phyloP scores from a whole-genome alignment of 345 rosid species.

The Euphorbia tirucalli region DNA sequence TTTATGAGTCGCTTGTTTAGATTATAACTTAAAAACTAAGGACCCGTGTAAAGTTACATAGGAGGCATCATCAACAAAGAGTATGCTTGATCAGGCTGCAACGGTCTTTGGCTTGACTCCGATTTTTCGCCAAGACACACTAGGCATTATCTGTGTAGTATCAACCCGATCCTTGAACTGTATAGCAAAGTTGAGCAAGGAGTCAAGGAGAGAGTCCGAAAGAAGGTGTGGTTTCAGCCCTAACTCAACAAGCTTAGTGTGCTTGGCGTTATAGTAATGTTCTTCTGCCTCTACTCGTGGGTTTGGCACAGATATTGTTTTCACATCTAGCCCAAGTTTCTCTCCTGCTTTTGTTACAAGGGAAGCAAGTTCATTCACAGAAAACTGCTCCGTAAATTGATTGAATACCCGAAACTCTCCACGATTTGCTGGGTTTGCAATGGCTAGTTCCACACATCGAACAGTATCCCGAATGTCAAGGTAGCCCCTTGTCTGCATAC shows the following conservation, averaged over 20 bases:
- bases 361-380: constrained; percentile 84
- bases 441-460: constrained; percentile 89
- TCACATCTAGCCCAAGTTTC: constrained; percentile 79
- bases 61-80: constrained; percentile 5
- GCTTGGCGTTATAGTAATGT: constrained; percentile 97
- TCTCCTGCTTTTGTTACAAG: constrained; percentile 82
- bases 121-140: constrained; percentile 84
- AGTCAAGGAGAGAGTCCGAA: constrained; percentile 87
- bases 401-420: constrained; percentile 93
- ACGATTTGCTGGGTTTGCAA: constrained; percentile 78
- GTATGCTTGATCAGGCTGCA: constrained; percentile 33
- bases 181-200: constrained; percentile 79
- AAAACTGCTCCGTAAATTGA: constrained; percentile 95
- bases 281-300: constrained; percentile 99
- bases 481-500: constrained; percentile 86
- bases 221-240: constrained; percentile 91
- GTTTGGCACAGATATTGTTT: constrained; percentile 72
- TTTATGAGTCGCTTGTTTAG: not conserved
- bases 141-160: constrained; percentile 87
- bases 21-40: not conserved
- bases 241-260: constrained; percentile 88
- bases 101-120: constrained; percentile 80
- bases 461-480: constrained; percentile 97
- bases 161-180: constrained; percentile 84
- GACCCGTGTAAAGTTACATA: not conserved